Base-by-base conservation (phyloP, 768 basidiomycete genomes). In the Trametes coccinea region DNA sequence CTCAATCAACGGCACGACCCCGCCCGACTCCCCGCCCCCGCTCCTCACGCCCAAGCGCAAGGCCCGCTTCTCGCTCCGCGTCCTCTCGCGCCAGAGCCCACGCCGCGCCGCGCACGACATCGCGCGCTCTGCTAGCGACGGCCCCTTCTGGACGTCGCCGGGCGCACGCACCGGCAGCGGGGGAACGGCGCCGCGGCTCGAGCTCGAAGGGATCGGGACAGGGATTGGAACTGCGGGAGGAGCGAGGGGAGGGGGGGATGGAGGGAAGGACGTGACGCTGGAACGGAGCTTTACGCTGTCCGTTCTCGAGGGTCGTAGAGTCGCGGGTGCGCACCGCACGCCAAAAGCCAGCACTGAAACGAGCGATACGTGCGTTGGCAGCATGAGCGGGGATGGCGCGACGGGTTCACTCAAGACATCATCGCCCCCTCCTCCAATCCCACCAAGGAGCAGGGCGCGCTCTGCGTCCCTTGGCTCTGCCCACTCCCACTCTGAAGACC, bases 261-360 rank as follows among this genome's bases (percentile, higher is more conserved):
- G 30, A 9, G 30, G 31, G n/a, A 22, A 43, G 33, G 49, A 44
- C 43, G 48, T 44, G 17, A 52, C 41, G 17, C 57, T 59, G 17
- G 55, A 52, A 22, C 61, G 50, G 2, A 47, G 44, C 29, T 50
- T 50, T 43, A 52, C 61, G 16, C 49, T 61, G 9, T 56, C 55
- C 14, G 45, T 56, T n/a, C 61, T 62, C 34, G 61, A 62, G 50
- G 55, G 61, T 2, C 61, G 44, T 49, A 45, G 41, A 11, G 16
- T 31, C 29, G 14, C 30, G 30, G 48, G n/a, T 5, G 48, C 30
- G 8, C 51, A 31, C 44, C 41, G 41, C 37, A 30, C 46, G 59
- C 52, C 46, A 43, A 53, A 44, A 16, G 45, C 10, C 34, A 60
- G 59, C 45, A 54, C 52, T 0, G 59, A n/a, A 16, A 41, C 59